Percentiles rank a stretch among this genome's conserved stretches.
Evolutionary conservation across 1,284 basidiomycete genomes (phyloP).

Genomic region (Malassezia yamatoensis): DNA sequence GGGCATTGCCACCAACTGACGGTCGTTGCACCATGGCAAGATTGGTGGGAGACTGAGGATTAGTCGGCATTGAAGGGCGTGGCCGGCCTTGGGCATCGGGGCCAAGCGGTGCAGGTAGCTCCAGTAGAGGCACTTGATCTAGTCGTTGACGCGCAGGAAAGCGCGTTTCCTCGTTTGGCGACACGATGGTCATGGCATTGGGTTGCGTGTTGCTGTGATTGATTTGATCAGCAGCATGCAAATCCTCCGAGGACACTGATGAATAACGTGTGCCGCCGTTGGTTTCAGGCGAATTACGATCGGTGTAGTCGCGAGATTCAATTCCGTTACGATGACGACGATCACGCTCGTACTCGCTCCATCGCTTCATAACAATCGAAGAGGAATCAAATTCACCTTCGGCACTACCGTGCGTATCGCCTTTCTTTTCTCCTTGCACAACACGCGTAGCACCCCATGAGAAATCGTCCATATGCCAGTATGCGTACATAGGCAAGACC

Average conservation of each 20-base stretch:
- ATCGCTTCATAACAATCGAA: constrained; percentile 96
- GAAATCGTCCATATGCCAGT: constrained; percentile 51
- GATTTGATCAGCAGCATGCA: constrained; percentile 8
- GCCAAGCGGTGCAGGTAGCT: constrained; percentile 45
- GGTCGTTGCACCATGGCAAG: not conserved
- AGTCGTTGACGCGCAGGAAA: constrained; percentile 23
- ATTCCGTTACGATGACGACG: constrained; percentile 80
- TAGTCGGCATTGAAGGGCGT: not conserved
- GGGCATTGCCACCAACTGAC: not conserved
- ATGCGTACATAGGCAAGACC: constrained; percentile 47
- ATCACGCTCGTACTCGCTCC: constrained; percentile 96
- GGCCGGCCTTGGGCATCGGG: constrained; percentile 19
- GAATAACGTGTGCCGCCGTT: constrained; percentile 34
- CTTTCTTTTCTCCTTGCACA: constrained; percentile 46
- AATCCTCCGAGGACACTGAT: constrained; percentile 13
- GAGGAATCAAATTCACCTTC: constrained; percentile 87
- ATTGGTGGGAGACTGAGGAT: not conserved
- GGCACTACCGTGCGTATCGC: constrained; percentile 31
- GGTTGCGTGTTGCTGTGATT: not conserved
- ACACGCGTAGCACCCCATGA: constrained; percentile 50
- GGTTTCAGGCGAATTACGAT: constrained; percentile 35
- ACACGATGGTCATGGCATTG: constrained; percentile 9
- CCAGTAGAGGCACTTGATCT: constrained; percentile 42
- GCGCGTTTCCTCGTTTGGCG: not conserved
- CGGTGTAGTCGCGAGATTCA: constrained; percentile 67